Evolutionary conservation across 164 flowering plant species (phyloP), one percentile per base, ranked within the genome.

Genomic region (Annona cherimola): DNA sequence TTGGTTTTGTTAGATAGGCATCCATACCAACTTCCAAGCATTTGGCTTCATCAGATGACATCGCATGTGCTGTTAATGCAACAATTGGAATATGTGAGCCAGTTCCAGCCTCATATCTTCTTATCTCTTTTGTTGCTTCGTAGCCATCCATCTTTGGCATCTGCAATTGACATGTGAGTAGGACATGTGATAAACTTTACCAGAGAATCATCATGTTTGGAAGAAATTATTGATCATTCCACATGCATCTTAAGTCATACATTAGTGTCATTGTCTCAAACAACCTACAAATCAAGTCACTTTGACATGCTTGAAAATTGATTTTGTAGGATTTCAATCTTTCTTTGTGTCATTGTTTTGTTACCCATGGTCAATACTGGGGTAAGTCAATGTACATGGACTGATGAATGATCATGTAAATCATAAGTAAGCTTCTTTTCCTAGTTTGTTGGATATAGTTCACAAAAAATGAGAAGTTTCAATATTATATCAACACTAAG

Each of bases 111-210:
- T 94, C 99, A 14, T 80, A 76, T 78, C 81, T 88, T 79, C 99
- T 83, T 50, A 95, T 95, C 57, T 85, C 89, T 78, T 84, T 92
- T 43, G 99, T 95, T 75, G 99, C 98, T 75, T 95, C 98, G 59
- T 95, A 95, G 6, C 99, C 99, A 81, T 95, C 99, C 99, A 95
- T 90, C 83, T 87, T 91, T 54, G 98, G 98, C 99, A 95, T 95
- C 99, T 95, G 90, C 65, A 69, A 8, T 71, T 63, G 50, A 12
- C 57, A 50, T 50, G 57, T 50, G 14, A 16, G 3, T 0, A 50
- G 57, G 9, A 16, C 14, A 50, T 50, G 57, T 50, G 39, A 54
- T 42, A 0, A 62, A 77, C 6, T 42, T 61, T 39, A 16, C 16
- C 57, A 45, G 45, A 14, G 16, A 45, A 39, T 57, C 16, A 35